Evolutionary conservation across 768 basidiomycete species (phyloP).

Genomic region (Lentinula sp.): DNA sequence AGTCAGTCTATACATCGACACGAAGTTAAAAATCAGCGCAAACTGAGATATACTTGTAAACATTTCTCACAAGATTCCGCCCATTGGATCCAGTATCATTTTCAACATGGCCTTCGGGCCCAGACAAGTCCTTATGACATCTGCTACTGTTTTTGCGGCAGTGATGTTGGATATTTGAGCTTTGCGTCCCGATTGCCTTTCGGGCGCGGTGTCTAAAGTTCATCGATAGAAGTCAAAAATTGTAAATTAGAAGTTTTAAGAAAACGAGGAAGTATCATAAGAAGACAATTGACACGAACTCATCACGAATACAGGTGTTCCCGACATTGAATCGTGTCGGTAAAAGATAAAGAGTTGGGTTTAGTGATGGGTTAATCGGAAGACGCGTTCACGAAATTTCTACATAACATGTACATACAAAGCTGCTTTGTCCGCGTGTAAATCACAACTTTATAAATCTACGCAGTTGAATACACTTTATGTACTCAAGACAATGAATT

Average conservation of each 20-base stretch:
- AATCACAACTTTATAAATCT: no score
- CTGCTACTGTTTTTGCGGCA: constrained; percentile 96
- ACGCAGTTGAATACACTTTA: no score
- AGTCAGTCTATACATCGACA: constrained; percentile 56
- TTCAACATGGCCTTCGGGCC: constrained; percentile 99
- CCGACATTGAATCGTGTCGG: neutral
- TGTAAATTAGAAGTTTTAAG: neutral
- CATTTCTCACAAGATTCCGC: constrained; percentile 81
- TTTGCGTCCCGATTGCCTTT: constrained; percentile 90
- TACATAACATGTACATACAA: no score
- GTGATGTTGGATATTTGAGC: constrained; percentile 97
- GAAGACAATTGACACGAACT: neutral
- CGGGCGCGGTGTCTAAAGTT: constrained; percentile 78
- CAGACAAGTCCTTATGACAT: constrained; percentile 95
- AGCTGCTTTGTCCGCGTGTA: no score
- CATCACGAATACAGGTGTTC: constrained; percentile 1
- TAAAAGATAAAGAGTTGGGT: neutral
- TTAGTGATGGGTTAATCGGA: neutral
- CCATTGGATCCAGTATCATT: constrained; percentile 99
- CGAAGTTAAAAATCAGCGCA: constrained; percentile 5
- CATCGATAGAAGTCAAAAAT: neutral
- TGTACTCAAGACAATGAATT: no score
- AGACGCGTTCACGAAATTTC: neutral
- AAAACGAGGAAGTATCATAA: neutral
- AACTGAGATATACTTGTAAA: neutral